phyloP scores from a whole-genome alignment of 2,329 filamentous ascomycete genomes.

The Microsporum audouinii region DNA sequence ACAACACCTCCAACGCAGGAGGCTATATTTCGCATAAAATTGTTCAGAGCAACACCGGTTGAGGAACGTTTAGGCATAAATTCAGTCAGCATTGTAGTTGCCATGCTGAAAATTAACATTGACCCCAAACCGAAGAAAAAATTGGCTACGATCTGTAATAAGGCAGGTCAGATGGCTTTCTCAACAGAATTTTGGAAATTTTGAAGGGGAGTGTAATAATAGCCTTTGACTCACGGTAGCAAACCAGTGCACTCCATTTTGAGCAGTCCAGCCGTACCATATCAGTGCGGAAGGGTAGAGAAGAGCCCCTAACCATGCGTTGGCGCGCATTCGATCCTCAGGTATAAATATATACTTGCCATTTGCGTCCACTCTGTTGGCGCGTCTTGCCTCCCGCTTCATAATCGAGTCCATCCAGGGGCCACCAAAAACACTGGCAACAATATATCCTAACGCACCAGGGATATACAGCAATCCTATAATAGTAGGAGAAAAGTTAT shows the following conservation, averaged over 20 bases:
- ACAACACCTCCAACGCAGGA: slow-evolving; percentile 60
- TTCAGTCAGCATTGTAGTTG: slow-evolving; percentile 75
- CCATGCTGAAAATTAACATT: slow-evolving; percentile 65
- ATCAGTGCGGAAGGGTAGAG: slow-evolving; percentile 60
- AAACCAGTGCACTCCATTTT: slow-evolving; percentile 53
- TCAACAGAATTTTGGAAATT: background rate
- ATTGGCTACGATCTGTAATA: slow-evolving; percentile 45
- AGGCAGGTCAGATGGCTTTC: slow-evolving; percentile 5
- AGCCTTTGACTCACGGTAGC: slow-evolving; percentile 39
- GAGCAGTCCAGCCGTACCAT: slow-evolving; percentile 65
- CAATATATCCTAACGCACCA: slow-evolving; percentile 59
- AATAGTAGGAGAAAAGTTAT: slow-evolving; percentile 56
- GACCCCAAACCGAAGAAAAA: slow-evolving; percentile 65
- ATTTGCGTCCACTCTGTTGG: slow-evolving; percentile 54
- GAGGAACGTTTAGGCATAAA: slow-evolving; percentile 64
- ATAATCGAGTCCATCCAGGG: slow-evolving; percentile 73
- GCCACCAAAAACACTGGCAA: slow-evolving; percentile 58
- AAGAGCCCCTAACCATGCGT: slow-evolving; percentile 62
- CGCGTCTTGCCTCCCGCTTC: slow-evolving; percentile 60
- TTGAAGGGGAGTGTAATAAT: slow-evolving; percentile 10
- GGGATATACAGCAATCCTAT: slow-evolving; percentile 70
- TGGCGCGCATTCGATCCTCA: slow-evolving; percentile 73
- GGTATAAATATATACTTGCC: slow-evolving; percentile 58
- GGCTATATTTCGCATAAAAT: slow-evolving; percentile 69
- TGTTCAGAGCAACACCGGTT: slow-evolving; percentile 67